Evolutionary conservation across 176 grass and related monocot genomes (phyloP), one percentile per base, ranked within the genome.

Genomic region (Bromus sterilis): DNA sequence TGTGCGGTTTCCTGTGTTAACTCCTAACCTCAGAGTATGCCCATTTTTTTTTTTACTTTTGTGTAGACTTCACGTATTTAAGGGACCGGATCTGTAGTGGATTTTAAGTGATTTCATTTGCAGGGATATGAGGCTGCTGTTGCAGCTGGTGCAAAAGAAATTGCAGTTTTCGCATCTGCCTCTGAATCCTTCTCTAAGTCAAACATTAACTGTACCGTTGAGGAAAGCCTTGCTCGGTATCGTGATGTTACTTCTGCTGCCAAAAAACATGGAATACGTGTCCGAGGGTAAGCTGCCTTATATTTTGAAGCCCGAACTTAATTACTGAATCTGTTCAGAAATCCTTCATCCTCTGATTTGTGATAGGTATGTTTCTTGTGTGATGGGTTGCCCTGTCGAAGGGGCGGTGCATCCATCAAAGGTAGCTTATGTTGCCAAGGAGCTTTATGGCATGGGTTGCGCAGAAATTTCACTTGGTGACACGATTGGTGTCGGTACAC

Each of bases 391-490:
- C 65, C 92, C 89, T 12, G 83, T 89, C 2, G 93, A 95, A 89
- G 93, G 96, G 28, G 25, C 84, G 31, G 88, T 95, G 36, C 75
- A 86, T 78, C 93, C 96, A 60, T 83, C 74, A 9, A 91, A 88
- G 46, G 96, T 99, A 20, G 89, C 93, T 59, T 85, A 99, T 71
- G 91, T 99, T 49, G 93, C 93, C 20, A 95, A 93, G 74, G 86
- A 76, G 46, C 92, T 99, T 30, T 95, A 93, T 48, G 71, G 90
- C 28, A 99, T 99, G 93, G 96, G 96, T 18, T 99, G 96, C 87
- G 82, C 78, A 3, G 96, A 99, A 68, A 95, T 99, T 69, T 99
- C 96, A 78, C 96, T 99, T n/a, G 96, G 93, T 9, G 96, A 99
- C 83, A 99, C 96, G 15, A 93, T 93, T 63, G 96, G 96, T 58